Evolutionary conservation across 306 rosid species (phyloP).

Genomic region (Castanea crenata): DNA sequence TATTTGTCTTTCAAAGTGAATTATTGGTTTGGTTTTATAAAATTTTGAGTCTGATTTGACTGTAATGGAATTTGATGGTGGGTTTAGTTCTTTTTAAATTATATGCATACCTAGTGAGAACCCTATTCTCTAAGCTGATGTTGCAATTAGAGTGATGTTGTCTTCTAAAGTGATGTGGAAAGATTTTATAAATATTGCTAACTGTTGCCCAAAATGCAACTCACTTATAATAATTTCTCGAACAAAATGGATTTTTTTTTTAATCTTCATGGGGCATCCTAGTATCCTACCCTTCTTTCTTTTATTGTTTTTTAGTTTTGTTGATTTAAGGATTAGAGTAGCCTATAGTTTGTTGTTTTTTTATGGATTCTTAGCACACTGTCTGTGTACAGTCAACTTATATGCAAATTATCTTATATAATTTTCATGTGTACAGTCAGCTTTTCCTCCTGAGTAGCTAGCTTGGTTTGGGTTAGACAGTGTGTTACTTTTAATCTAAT

Average conservation of each 20-base stretch:
- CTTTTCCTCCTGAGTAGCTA: conserved; percentile 85
- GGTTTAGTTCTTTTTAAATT: too few relatives aligned
- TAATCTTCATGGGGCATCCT: background rate
- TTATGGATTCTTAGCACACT: too few relatives aligned
- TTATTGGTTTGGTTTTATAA: too few relatives aligned
- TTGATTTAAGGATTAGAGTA: conserved; percentile 1
- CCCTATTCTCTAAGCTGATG: too few relatives aligned
- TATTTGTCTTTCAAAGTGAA: too few relatives aligned
- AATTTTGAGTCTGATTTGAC: too few relatives aligned
- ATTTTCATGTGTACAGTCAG: conserved; percentile 58
- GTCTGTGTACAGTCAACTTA: too few relatives aligned
- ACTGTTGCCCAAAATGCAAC: background rate
- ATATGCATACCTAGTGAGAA: too few relatives aligned
- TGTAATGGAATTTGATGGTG: too few relatives aligned
- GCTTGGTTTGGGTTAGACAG: conserved; percentile 98
- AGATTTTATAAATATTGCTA: background rate
- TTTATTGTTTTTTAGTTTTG: background rate
- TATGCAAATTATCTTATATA: conserved; percentile 12
- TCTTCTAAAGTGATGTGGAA: background rate
- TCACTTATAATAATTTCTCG: background rate
- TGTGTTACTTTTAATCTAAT: conserved; percentile 52
- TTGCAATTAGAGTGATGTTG: background rate
- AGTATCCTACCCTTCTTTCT: background rate
- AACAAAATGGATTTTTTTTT: background rate
- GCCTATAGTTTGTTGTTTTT: background rate